Conservation (phyloP, 1,284 basidiomycete species). For the Pulveroboletus sp. region DNA sequence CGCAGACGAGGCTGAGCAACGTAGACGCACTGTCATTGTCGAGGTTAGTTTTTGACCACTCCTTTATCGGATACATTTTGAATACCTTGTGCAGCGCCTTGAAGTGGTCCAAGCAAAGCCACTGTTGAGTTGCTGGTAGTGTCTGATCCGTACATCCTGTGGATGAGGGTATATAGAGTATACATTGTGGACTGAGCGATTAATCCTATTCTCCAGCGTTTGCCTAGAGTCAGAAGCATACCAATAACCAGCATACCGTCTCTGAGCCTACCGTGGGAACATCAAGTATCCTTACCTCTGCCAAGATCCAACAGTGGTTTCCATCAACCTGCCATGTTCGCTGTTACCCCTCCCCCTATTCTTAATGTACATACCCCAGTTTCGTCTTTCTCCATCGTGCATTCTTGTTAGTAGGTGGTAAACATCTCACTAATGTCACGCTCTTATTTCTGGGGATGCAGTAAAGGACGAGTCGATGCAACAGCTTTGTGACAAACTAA, state of each 20-base stretch:
- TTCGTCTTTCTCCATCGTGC: conserved; percentile 70
- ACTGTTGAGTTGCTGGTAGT: conserved; percentile 70
- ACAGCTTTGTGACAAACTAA: conserved; percentile 67
- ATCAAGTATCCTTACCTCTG: too few species aligned
- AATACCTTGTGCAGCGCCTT: conserved; percentile 52
- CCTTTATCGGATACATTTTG: not conserved
- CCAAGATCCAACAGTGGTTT: too few species aligned
- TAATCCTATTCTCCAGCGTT: not conserved
- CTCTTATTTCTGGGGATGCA: conserved; percentile 29
- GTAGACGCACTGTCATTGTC: conserved; percentile 62
- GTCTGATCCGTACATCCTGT: not conserved
- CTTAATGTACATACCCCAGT: conserved; percentile 74
- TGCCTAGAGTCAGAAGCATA: not conserved
- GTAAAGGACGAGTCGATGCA: conserved; percentile 67
- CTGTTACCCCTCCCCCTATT: conserved; percentile 45
- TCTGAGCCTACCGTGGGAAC: conserved; percentile 13
- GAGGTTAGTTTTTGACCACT: conserved; percentile 55
- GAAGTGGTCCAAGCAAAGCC: conserved; percentile 70
- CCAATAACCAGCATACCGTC: too few species aligned
- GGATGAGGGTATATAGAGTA: conserved; percentile 14
- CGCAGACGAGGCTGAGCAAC: conserved; percentile 45
- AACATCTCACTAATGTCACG: not conserved
- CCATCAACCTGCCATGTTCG: not conserved
- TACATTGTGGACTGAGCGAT: not conserved
- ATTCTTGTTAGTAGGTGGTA: conserved; percentile 56